These are phyloP conservation scores for Metschnikowia borealis DNA, from an alignment of 805 yeast genomes.

Conservation along the genomic window DNA sequence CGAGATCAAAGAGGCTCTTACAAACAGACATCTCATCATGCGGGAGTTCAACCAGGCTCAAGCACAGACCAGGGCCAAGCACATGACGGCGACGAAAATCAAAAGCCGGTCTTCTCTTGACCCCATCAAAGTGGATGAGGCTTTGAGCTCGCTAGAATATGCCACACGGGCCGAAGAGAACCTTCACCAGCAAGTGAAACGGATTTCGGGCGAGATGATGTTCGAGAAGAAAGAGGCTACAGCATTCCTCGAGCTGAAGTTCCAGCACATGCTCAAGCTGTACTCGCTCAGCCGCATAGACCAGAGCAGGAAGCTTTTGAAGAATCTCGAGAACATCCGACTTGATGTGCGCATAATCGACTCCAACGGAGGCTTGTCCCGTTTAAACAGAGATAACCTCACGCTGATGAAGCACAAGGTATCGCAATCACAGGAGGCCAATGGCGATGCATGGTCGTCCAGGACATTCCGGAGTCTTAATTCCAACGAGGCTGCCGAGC, in stretches of 20 bases:
- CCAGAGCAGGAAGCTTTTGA: slow-evolving; percentile 76
- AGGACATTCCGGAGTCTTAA: slow-evolving; percentile 34
- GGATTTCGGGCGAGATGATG: slow-evolving; percentile 83
- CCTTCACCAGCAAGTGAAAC: slow-evolving; percentile 68
- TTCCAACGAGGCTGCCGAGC: slow-evolving; percentile 25
- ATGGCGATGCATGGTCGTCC: slow-evolving; percentile 45
- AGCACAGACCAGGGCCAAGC: slow-evolving; percentile 63
- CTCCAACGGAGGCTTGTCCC: slow-evolving; percentile 71
- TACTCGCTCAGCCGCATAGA: slow-evolving; percentile 72
- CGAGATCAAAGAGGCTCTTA: slow-evolving; percentile 85
- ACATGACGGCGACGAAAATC: slow-evolving; percentile 65
- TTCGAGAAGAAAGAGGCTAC: slow-evolving; percentile 64
- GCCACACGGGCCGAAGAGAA: slow-evolving; percentile 76
- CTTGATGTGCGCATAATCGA: slow-evolving; percentile 72
- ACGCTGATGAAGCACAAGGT: slow-evolving; percentile 43
- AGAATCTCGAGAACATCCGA: slow-evolving; percentile 67
- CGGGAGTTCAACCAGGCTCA: slow-evolving; percentile 82
- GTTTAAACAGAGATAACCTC: slow-evolving; percentile 71
- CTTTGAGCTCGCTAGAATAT: slow-evolving; percentile 70
- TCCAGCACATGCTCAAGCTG: slow-evolving; percentile 52
- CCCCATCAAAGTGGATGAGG: slow-evolving; percentile 88
- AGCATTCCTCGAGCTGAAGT: slow-evolving; percentile 51
- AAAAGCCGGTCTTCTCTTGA: slow-evolving; percentile 71
- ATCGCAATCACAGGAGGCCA: slow-evolving; percentile 38
- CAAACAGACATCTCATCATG: slow-evolving; percentile 90